These are phyloP conservation scores for Daldinia decipiens DNA, from an alignment of 495 filamentous ascomycete genomes.

Conservation along the genomic window DNA sequence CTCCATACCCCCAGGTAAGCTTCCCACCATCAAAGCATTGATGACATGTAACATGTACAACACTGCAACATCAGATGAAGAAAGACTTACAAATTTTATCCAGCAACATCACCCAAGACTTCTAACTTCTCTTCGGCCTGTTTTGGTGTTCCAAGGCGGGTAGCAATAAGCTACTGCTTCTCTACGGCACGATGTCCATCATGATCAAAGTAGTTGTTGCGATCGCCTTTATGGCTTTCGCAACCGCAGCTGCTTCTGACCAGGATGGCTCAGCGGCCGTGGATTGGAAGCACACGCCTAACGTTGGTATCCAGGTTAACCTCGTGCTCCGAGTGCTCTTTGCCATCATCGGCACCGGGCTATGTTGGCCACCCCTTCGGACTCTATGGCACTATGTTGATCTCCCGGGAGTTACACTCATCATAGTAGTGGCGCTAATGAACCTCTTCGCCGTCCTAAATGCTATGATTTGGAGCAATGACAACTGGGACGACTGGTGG, in stretches of 20 bases:
- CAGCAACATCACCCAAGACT: neutral
- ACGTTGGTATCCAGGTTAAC: neutral
- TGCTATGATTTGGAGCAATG: conserved; percentile 80
- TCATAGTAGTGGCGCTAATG: conserved; percentile 69
- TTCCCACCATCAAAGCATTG: neutral
- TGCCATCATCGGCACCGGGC: conserved; percentile 64
- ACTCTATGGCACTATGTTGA: conserved; percentile 70
- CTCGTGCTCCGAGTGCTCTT: conserved; percentile 60
- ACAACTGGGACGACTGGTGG: conserved; percentile 75
- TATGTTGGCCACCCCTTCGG: conserved; percentile 65
- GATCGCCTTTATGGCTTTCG: conserved; percentile 5
- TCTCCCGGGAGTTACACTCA: conserved; percentile 68
- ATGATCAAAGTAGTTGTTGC: neutral
- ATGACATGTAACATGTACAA: neutral
- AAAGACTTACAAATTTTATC: neutral
- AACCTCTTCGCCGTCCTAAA: conserved; percentile 80
- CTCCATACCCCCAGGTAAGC: neutral
- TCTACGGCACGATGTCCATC: neutral
- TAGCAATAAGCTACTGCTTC: neutral
- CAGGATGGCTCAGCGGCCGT: neutral
- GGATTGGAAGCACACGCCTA: neutral
- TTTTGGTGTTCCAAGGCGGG: neutral
- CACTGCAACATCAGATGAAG: neutral
- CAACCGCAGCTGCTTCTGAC: neutral
- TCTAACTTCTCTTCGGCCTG: neutral